These are phyloP conservation scores for Cubamyces lactineus DNA, from an alignment of 768 basidiomycete genomes.

Conservation along the genomic window DNA sequence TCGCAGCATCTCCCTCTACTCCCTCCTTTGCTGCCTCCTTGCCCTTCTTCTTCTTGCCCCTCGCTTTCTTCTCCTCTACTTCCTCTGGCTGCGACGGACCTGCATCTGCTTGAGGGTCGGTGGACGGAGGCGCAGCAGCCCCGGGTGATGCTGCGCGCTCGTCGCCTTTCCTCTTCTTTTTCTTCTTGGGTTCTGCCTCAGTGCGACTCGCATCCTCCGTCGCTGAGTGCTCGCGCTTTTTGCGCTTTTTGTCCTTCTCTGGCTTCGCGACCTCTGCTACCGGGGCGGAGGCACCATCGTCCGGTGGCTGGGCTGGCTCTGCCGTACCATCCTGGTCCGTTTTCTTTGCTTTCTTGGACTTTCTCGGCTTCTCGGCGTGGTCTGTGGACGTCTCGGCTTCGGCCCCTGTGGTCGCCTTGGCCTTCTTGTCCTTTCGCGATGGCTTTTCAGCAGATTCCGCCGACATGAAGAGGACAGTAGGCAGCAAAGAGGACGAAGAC, in stretches of 20 bases:
- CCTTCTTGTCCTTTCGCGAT: slow-evolving; percentile 23
- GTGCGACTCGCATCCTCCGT: slow-evolving; percentile 9
- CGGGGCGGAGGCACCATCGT: not conserved
- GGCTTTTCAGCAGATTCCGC: slow-evolving; percentile 6
- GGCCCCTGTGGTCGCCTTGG: not conserved
- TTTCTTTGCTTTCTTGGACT: slow-evolving; percentile 14
- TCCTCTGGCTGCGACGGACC: slow-evolving; percentile 14
- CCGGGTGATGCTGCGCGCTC: not conserved
- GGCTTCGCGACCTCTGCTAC: not conserved
- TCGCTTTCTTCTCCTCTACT: slow-evolving; percentile 2
- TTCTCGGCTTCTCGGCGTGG: slow-evolving; percentile 3
- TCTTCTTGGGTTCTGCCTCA: slow-evolving; percentile 13
- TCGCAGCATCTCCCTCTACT: slow-evolving; percentile 5
- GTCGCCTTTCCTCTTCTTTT: slow-evolving; percentile 29
- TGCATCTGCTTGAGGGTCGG: not conserved
- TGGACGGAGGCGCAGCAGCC: not conserved
- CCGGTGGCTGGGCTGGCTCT: not conserved
- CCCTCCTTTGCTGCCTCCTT: slow-evolving; percentile 5
- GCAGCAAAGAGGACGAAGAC: not conserved
- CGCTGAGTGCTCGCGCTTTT: slow-evolving; percentile 20
- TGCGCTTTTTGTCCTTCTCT: slow-evolving; percentile 26
- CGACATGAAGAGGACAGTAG: slow-evolving; percentile 1
- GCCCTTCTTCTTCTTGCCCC: slow-evolving; percentile 13
- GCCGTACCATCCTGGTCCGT: not conserved
- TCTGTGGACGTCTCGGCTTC: not conserved